Evolutionary conservation across 441 rosid species (phyloP).

Genomic region (Viola pubescens): DNA sequence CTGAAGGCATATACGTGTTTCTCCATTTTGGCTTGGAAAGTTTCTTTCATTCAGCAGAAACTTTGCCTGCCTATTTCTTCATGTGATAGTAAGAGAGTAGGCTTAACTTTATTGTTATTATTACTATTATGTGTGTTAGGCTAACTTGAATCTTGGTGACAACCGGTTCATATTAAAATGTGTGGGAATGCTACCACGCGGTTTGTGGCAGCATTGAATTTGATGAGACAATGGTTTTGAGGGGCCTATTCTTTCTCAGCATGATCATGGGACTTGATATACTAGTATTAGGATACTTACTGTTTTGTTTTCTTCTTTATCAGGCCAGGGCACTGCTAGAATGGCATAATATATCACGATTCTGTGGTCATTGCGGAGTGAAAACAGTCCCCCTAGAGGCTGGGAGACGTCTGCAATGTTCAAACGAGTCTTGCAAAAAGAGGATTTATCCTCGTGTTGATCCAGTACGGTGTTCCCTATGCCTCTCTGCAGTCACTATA

Average conservation of each 20-base stretch:
- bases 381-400: slow-evolving; percentile 59
- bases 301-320: slow-evolving; percentile 9
- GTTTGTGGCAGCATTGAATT: too few relatives aligned
- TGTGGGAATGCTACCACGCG: too few relatives aligned
- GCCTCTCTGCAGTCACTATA: slow-evolving; percentile 6
- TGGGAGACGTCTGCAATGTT: slow-evolving; percentile 72
- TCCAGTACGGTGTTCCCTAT: slow-evolving; percentile 45
- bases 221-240: too few relatives aligned
- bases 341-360: slow-evolving; percentile 60
- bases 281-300: slow-evolving; percentile 5
- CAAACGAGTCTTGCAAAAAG: slow-evolving; percentile 49
- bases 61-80: too few relatives aligned
- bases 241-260: not conserved
- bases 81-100: too few relatives aligned
- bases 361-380: slow-evolving; percentile 81
- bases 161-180: too few relatives aligned
- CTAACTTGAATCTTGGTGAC: too few relatives aligned
- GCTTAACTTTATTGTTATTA: too few relatives aligned
- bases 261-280: not conserved
- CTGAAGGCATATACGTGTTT: too few relatives aligned
- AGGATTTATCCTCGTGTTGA: slow-evolving; percentile 88
- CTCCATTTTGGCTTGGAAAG: too few relatives aligned
- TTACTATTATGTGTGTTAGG: too few relatives aligned
- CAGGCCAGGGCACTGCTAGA: slow-evolving; percentile 88
- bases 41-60: too few relatives aligned